These are phyloP conservation scores for Cladosporium colombiae DNA, from an alignment of 2,329 filamentous ascomycete species.

Conservation along the genomic window DNA sequence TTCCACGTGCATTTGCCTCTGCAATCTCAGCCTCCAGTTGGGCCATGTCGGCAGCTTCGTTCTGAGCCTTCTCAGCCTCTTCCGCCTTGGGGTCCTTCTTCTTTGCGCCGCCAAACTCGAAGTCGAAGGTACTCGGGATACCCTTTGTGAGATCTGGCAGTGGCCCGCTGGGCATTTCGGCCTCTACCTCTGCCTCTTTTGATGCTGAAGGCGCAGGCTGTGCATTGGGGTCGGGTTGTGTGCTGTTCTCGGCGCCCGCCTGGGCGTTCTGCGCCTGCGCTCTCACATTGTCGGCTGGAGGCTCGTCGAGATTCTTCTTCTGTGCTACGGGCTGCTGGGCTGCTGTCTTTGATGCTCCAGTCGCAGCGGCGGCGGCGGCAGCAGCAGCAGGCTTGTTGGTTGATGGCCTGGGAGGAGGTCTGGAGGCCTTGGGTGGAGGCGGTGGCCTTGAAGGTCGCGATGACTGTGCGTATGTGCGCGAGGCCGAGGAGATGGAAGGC, in stretches of 20 bases:
- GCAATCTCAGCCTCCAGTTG: slow-evolving; percentile 31
- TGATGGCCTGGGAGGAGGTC: slow-evolving; percentile 10
- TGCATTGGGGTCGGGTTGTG: slow-evolving; percentile 23
- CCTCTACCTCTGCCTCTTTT: slow-evolving; percentile 19
- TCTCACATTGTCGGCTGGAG: slow-evolving; percentile 30
- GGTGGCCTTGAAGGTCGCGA: slow-evolving; percentile 17
- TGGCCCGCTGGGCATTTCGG: slow-evolving; percentile 51
- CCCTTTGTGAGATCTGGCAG: slow-evolving; percentile 91
- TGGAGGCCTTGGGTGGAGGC: slow-evolving; percentile 16
- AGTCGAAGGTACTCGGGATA: slow-evolving; percentile 85
- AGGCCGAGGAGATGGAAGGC: slow-evolving; percentile 6
- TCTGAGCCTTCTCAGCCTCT: slow-evolving; percentile 26
- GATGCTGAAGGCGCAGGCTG: slow-evolving; percentile 25
- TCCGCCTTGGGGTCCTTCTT: slow-evolving; percentile 21
- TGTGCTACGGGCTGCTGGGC: slow-evolving; percentile 35
- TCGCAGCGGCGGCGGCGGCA: slow-evolving; percentile 7
- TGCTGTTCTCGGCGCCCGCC: slow-evolving; percentile 32
- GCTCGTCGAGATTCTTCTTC: slow-evolving; percentile 32
- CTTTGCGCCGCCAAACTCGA: slow-evolving; percentile 62
- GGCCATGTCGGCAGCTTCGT: slow-evolving; percentile 32
- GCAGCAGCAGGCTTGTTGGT: slow-evolving; percentile 8
- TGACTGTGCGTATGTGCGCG: slow-evolving; percentile 19
- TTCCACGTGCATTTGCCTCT: slow-evolving; percentile 42
- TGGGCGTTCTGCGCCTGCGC: slow-evolving; percentile 32
- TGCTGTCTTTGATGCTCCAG: slow-evolving; percentile 1